Evolutionary conservation across 371 early-diverging fungal species (phyloP).

Genomic region (Lichtheimia ramosa): DNA sequence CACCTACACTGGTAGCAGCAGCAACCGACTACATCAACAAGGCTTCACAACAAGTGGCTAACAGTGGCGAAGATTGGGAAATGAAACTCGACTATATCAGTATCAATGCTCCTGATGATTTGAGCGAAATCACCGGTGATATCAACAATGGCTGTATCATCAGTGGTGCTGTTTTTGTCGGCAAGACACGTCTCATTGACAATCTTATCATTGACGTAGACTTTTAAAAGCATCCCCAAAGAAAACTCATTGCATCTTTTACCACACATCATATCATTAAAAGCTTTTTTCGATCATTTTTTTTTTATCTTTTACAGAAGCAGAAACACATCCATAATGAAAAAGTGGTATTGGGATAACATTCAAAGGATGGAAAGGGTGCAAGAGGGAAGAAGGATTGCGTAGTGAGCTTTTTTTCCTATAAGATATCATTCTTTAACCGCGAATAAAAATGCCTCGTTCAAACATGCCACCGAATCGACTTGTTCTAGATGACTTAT

Average conservation of each 20-base stretch:
- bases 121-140: slow-evolving; percentile 38
- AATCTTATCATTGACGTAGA: slow-evolving; percentile 71
- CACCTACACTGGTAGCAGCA: slow-evolving; percentile 49
- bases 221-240: slow-evolving; percentile 2
- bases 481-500: slow-evolving; percentile 59
- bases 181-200: slow-evolving; percentile 92
- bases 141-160: slow-evolving; percentile 66
- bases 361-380: too few species aligned
- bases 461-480: slow-evolving; percentile 54
- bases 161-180: slow-evolving; percentile 87
- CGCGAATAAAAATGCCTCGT: slow-evolving; percentile 66
- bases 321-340: slow-evolving; percentile 1
- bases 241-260: neutral
- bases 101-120: slow-evolving; percentile 69
- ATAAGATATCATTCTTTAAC: slow-evolving; percentile 26
- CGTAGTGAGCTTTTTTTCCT: neutral
- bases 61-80: slow-evolving; percentile 33
- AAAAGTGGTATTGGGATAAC: neutral
- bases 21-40: slow-evolving; percentile 43
- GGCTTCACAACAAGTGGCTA: slow-evolving; percentile 34
- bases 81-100: slow-evolving; percentile 81
- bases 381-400: neutral
- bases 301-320: slow-evolving; percentile 3
- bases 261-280: too few species aligned
- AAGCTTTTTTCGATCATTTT: neutral